Evolutionary conservation across 2,329 filamentous ascomycete species (phyloP).

Genomic region (Chrysosporium keratinophilum): DNA sequence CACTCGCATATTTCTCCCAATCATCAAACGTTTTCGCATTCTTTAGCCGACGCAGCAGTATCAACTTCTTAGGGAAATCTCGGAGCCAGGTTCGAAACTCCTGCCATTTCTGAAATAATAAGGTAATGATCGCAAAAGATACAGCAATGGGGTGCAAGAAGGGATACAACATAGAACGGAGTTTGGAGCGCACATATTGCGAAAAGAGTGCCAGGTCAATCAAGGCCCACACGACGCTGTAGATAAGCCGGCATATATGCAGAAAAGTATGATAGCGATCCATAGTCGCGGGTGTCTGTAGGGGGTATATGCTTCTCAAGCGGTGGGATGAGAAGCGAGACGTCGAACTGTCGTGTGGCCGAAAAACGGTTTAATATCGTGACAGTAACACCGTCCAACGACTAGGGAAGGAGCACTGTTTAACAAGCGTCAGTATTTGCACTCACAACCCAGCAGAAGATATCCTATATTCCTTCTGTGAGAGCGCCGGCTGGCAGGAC

Average conservation of each 20-base stretch:
- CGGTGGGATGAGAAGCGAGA: no score
- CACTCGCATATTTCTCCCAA: conserved; percentile 74
- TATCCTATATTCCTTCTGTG: not conserved
- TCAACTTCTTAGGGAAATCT: not conserved
- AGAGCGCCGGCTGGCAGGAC: not conserved
- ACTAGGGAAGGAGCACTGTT: not conserved
- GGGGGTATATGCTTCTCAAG: not conserved
- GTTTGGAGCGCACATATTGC: conserved; percentile 43
- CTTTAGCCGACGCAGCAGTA: conserved; percentile 21
- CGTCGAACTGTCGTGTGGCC: no score
- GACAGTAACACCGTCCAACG: not conserved
- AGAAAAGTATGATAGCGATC: conserved; percentile 1
- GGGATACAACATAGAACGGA: not conserved
- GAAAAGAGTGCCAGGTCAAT: conserved; percentile 54
- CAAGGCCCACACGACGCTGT: conserved; percentile 25
- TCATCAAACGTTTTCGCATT: conserved; percentile 65
- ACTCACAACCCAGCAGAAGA: not conserved
- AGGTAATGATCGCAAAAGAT: not conserved
- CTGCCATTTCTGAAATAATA: not conserved
- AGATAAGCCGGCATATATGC: not conserved
- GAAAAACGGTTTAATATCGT: no score
- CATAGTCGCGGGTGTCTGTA: not conserved
- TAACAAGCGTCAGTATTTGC: not conserved
- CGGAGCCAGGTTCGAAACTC: not conserved
- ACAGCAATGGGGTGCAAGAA: not conserved